phyloP scores from a whole-genome alignment of 2,329 filamentous ascomycete genomes.

The Fusarium penzigii region DNA sequence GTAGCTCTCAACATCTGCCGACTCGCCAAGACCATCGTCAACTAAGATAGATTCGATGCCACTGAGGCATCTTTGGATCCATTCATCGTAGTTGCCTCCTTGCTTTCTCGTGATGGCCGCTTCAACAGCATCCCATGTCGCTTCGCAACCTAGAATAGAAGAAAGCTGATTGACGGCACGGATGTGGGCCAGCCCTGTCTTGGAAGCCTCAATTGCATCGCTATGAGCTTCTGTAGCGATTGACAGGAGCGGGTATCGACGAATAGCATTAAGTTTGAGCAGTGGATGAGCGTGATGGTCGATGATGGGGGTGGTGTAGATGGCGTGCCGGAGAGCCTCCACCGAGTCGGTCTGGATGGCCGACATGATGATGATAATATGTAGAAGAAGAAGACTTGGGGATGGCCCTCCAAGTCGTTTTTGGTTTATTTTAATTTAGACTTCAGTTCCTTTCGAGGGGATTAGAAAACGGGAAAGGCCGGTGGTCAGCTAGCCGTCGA shows the following conservation, averaged over 20 bases:
- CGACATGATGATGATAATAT: constrained; percentile 12
- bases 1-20: constrained; percentile 58
- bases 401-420: background rate
- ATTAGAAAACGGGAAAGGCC: no score
- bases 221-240: constrained; percentile 75
- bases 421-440: background rate
- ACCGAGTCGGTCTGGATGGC: constrained; percentile 14
- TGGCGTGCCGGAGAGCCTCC: constrained; percentile 37
- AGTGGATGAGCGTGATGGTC: constrained; percentile 75
- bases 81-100: constrained; percentile 50
- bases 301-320: constrained; percentile 63
- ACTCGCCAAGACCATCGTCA: constrained; percentile 70
- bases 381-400: background rate
- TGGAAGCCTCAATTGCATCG: constrained; percentile 62
- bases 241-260: constrained; percentile 52
- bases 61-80: constrained; percentile 65
- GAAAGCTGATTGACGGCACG: constrained; percentile 71
- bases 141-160: constrained; percentile 61
- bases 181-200: constrained; percentile 66
- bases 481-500: no score
- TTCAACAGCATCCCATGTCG: constrained; percentile 59
- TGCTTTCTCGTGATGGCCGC: constrained; percentile 45
- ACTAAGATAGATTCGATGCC: constrained; percentile 75
- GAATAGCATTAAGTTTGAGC: constrained; percentile 51
- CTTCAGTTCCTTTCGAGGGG: no score